Conservation (phyloP, 192 early-diverging fungal species). For the Entomortierella lignicola region DNA sequence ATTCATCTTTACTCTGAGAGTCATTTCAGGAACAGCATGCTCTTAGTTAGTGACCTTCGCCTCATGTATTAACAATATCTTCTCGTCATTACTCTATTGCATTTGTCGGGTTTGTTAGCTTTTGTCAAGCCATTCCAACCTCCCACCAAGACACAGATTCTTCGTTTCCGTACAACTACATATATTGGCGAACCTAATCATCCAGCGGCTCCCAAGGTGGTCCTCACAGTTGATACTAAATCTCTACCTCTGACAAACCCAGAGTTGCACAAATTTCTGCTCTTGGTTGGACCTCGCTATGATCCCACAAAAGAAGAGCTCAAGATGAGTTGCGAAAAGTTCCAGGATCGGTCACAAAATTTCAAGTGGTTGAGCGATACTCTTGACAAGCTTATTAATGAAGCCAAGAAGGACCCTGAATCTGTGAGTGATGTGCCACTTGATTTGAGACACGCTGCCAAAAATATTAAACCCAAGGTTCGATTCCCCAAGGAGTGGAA, state of each 20-base stretch:
- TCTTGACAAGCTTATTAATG: slow-evolving; percentile 62
- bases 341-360: slow-evolving; percentile 65
- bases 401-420: slow-evolving; percentile 68
- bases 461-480: slow-evolving; percentile 58
- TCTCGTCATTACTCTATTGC: not conserved
- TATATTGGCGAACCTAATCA: slow-evolving; percentile 64
- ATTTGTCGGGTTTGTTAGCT: slow-evolving; percentile 28
- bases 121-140: slow-evolving; percentile 66
- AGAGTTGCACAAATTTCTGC: slow-evolving; percentile 69
- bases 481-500: slow-evolving; percentile 75
- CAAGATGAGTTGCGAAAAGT: slow-evolving; percentile 67
- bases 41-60: too few species aligned
- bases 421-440: slow-evolving; percentile 70
- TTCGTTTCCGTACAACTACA: slow-evolving; percentile 62
- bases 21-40: not conserved
- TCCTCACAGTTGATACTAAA: slow-evolving; percentile 61
- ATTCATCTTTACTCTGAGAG: too few species aligned
- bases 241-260: slow-evolving; percentile 56
- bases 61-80: not conserved
- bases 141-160: slow-evolving; percentile 57
- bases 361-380: slow-evolving; percentile 67
- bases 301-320: slow-evolving; percentile 67
- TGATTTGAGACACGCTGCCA: slow-evolving; percentile 64
- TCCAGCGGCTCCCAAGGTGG: slow-evolving; percentile 63
- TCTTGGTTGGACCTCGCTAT: slow-evolving; percentile 70